Evolutionary conservation across 208 protist genomes (phyloP).

Genomic region (Leishmania tarentolae): DNA sequence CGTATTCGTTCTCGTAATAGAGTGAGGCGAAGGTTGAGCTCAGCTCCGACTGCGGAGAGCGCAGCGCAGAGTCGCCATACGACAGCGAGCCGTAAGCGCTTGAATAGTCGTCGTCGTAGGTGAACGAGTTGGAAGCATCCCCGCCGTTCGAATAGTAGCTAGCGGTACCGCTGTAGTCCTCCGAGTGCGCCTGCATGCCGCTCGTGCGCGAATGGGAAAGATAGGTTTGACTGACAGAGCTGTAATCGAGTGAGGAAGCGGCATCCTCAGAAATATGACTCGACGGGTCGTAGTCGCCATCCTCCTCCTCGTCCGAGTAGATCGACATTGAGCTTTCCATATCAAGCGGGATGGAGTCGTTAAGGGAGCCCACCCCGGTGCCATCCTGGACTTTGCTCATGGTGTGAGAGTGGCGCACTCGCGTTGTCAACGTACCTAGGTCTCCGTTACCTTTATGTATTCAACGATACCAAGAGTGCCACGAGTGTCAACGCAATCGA

Average conservation of each 20-base stretch:
- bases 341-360: conserved; percentile 61
- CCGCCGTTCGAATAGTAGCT: conserved; percentile 36
- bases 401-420: not conserved
- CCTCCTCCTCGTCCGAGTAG: conserved; percentile 42
- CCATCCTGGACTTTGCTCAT: conserved; percentile 80
- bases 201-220: conserved; percentile 17
- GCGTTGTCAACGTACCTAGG: not conserved
- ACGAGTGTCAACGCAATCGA: not conserved
- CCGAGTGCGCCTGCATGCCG: conserved; percentile 8
- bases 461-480: not conserved
- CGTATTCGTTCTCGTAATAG: conserved; percentile 70
- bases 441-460: not conserved
- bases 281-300: conserved; percentile 18
- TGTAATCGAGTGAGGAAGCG: conserved; percentile 32
- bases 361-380: conserved; percentile 42
- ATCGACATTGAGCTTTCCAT: conserved; percentile 38
- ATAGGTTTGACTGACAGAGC: conserved; percentile 36
- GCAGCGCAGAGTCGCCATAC: conserved; percentile 54
- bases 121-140: conserved; percentile 22
- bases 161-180: conserved; percentile 24
- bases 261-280: conserved; percentile 17
- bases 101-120: conserved; percentile 40
- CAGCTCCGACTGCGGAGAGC: conserved; percentile 71
- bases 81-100: conserved; percentile 39
- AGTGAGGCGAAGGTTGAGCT: conserved; percentile 85